Percentiles rank a stretch among this genome's conserved stretches.
Evolutionary conservation across 2,329 filamentous ascomycete genomes (phyloP).

Genomic region (Ceratocystis papillata): DNA sequence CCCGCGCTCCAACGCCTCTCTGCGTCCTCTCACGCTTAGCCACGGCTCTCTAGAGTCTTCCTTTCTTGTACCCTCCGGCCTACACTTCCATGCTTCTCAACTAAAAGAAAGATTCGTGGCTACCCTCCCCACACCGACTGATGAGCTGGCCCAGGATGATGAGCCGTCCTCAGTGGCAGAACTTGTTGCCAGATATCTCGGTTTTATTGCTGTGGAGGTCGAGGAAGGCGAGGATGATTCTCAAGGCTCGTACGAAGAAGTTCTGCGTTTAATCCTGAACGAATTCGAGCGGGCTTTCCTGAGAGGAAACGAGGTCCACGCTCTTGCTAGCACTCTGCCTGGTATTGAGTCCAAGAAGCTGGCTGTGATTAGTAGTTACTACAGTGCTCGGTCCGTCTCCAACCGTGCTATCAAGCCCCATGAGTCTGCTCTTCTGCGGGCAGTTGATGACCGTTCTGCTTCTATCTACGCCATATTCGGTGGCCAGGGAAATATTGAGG

Average conservation of each 20-base stretch:
- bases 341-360: conserved; percentile 92
- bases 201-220: conserved; percentile 77
- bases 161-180: conserved; percentile 95
- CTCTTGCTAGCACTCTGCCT: conserved; percentile 70
- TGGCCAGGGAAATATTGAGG: conserved; percentile 96
- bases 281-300: conserved; percentile 96
- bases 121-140: conserved; percentile 79
- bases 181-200: conserved; percentile 86
- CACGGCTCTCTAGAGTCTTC: conserved; percentile 95
- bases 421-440: conserved; percentile 83
- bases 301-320: conserved; percentile 91
- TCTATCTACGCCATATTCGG: conserved; percentile 90
- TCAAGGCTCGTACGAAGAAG: conserved; percentile 80
- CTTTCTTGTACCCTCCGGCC: conserved; percentile 85
- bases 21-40: conserved; percentile 78
- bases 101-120: conserved; percentile 82
- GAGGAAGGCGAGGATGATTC: conserved; percentile 85
- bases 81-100: conserved; percentile 93
- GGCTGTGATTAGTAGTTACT: conserved; percentile 81
- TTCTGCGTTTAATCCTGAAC: conserved; percentile 82
- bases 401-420: conserved; percentile 83
- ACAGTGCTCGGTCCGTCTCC: conserved; percentile 70
- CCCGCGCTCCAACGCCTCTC: conserved; percentile 82
- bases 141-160: conserved; percentile 95
- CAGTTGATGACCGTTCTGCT: conserved; percentile 71